Evolutionary conservation across 2,329 filamentous ascomycete species (phyloP).

Genomic region (Sordariomycetes sp.): DNA sequence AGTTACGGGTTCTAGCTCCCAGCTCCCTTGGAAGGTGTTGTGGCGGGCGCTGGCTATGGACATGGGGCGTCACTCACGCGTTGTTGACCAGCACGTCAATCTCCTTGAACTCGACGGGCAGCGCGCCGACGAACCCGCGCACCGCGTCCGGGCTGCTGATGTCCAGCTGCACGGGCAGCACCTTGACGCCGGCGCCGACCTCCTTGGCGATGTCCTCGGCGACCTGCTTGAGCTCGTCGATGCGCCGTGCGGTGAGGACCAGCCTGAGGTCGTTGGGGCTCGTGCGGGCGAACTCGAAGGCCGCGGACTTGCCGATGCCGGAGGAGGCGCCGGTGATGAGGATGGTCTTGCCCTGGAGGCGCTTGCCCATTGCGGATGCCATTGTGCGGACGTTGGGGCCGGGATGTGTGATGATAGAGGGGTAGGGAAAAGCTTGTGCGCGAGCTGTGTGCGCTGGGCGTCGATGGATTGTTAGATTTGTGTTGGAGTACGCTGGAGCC

Average conservation of each 20-base stretch:
- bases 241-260: conserved; percentile 77
- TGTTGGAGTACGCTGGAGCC: neutral
- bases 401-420: neutral
- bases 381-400: conserved; percentile 18
- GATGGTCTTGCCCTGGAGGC: conserved; percentile 87
- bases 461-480: neutral
- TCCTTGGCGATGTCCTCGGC: conserved; percentile 67
- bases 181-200: conserved; percentile 69
- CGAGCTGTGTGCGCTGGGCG: neutral
- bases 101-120: conserved; percentile 74
- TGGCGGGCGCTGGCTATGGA: neutral
- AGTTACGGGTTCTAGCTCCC: conserved; percentile 3
- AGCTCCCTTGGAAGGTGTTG: neutral
- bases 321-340: conserved; percentile 87
- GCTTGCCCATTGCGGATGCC: conserved; percentile 61
- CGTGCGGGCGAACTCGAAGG: conserved; percentile 88
- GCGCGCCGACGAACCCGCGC: conserved; percentile 54
- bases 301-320: conserved; percentile 74
- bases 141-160: conserved; percentile 73
- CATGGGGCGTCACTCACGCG: conserved; percentile 43
- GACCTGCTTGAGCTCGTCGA: conserved; percentile 67
- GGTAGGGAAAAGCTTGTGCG: neutral
- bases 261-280: conserved; percentile 70
- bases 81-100: conserved; percentile 93
- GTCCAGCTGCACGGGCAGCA: conserved; percentile 76